Evolutionary conservation across 148 eudicot species (phyloP).

Genomic region (Vaccinium vitisidaea): DNA sequence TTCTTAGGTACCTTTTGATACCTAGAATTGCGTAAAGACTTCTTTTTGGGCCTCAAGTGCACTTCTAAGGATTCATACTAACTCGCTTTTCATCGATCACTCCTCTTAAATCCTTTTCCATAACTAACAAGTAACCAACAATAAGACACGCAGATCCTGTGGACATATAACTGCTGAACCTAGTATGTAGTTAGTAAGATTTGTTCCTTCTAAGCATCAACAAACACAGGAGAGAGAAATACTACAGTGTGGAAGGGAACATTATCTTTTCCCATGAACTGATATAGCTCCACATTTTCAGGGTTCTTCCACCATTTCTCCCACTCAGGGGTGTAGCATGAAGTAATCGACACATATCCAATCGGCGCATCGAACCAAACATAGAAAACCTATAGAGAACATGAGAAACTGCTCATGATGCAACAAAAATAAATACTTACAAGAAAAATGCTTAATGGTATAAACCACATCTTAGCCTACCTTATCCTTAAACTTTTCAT

Average conservation of each 20-base stretch:
- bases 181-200: neutral
- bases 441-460: neutral
- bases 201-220: neutral
- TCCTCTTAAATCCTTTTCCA: neutral
- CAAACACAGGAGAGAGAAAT: neutral
- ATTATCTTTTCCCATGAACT: conserved; percentile 95
- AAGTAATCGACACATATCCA: conserved; percentile 87
- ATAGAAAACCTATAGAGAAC: conserved; percentile 63
- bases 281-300: conserved; percentile 79
- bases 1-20: neutral
- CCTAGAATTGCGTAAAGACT: neutral
- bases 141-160: neutral
- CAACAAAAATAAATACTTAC: neutral
- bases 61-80: neutral
- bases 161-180: neutral
- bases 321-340: conserved; percentile 83
- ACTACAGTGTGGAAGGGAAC: conserved; percentile 93
- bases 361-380: conserved; percentile 96
- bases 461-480: conserved; percentile 29
- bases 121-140: neutral
- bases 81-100: neutral
- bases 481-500: conserved; percentile 72
- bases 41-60: neutral
- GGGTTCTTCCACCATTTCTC: conserved; percentile 98
- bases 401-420: neutral